Evolutionary conservation across 805 yeast species (phyloP).

Genomic region (Schizosaccharomyces japonicus): DNA sequence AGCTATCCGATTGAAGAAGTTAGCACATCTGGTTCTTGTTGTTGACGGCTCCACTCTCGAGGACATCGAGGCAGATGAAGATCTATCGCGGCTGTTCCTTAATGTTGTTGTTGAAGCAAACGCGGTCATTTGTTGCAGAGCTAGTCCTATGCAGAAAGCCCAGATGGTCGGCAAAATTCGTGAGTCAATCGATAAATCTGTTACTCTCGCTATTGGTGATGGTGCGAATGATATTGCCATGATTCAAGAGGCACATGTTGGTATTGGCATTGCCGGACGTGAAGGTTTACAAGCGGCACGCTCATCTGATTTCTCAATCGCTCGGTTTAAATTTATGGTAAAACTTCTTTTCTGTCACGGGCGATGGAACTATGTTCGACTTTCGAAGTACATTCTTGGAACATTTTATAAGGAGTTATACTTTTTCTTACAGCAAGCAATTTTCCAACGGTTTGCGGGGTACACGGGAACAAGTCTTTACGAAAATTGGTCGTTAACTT

Average conservation of each 20-base stretch:
- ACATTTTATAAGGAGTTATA: conserved; percentile 86
- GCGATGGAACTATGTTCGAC: conserved; percentile 76
- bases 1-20: conserved; percentile 44
- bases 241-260: conserved; percentile 97
- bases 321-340: conserved; percentile 66
- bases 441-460: conserved; percentile 64
- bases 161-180: conserved; percentile 66
- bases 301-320: conserved; percentile 82
- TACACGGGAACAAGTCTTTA: conserved; percentile 84
- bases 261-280: conserved; percentile 89
- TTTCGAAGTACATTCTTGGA: conserved; percentile 72
- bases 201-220: conserved; percentile 90
- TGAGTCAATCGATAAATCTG: conserved; percentile 36
- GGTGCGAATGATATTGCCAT: conserved; percentile 98
- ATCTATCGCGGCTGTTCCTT: conserved; percentile 49
- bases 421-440: conserved; percentile 69
- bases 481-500: conserved; percentile 88
- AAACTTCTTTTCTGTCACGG: conserved; percentile 84
- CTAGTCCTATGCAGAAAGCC: conserved; percentile 92
- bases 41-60: conserved; percentile 79
- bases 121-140: conserved; percentile 85
- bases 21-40: conserved; percentile 87
- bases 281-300: conserved; percentile 95
- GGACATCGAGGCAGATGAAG: conserved; percentile 46
- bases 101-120: conserved; percentile 72